phyloP scores from a whole-genome alignment of 345 rosid genomes.

The Corymbia maculata region DNA sequence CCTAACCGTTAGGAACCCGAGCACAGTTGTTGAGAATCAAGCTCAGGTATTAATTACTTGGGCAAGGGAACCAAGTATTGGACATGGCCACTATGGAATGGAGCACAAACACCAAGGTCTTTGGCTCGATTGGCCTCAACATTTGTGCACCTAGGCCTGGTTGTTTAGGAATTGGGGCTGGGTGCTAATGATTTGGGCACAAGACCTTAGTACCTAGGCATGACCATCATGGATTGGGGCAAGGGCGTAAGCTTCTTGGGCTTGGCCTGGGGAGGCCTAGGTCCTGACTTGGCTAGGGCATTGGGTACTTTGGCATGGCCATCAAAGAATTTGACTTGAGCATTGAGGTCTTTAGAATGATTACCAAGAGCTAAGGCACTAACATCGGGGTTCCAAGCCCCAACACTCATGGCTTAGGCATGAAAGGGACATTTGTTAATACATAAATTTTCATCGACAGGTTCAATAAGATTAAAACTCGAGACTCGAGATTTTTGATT shows the following conservation, averaged over 20 bases:
- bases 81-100: background rate
- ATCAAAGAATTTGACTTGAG: background rate
- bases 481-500: no score
- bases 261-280: background rate
- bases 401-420: background rate
- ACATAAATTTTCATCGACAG: no score
- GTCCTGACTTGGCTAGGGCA: background rate
- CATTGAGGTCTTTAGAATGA: background rate
- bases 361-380: no score
- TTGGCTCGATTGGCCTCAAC: background rate
- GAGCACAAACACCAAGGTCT: background rate
- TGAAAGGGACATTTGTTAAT: background rate
- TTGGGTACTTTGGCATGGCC: background rate
- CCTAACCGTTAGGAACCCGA: background rate
- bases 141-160: background rate
- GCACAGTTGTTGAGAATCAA: background rate
- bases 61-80: background rate
- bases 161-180: background rate
- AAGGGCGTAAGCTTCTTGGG: background rate
- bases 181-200: background rate
- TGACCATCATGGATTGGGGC: rapidly evolving
- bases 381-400: background rate
- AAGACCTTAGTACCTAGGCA: background rate
- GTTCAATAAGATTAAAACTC: no score
- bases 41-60: background rate